Conservation (phyloP, 176 grass and related monocot genomes). For the Zoysia japonica region DNA sequence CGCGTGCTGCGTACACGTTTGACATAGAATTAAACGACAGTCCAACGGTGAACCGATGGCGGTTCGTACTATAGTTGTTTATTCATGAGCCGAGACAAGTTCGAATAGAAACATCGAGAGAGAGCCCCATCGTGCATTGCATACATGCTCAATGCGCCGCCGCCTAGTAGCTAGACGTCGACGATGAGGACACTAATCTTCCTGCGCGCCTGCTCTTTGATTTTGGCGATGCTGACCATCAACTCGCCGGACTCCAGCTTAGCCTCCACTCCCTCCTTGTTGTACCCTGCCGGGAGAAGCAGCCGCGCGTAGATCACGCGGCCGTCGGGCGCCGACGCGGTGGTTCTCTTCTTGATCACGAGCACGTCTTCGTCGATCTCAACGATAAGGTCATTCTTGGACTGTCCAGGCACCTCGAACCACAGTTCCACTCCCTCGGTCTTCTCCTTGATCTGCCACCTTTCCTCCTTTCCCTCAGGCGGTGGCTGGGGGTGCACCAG, state of each 20-base stretch:
- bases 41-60: too few species aligned
- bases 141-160: too few species aligned
- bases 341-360: constrained; percentile 24
- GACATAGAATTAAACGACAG: too few species aligned
- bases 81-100: too few species aligned
- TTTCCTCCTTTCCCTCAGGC: not conserved
- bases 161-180: not conserved
- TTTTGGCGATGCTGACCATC: not conserved
- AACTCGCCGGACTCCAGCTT: constrained; percentile 39
- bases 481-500: constrained; percentile 14
- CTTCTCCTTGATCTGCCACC: constrained; percentile 36
- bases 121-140: not conserved
- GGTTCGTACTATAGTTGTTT: too few species aligned
- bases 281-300: constrained; percentile 39
- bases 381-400: constrained; percentile 28
- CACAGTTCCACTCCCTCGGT: not conserved
- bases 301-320: constrained; percentile 36
- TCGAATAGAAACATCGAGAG: not conserved
- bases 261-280: constrained; percentile 13
- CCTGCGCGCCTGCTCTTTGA: constrained; percentile 31
- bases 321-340: not conserved
- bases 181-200: constrained; percentile 8
- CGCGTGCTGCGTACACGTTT: too few species aligned
- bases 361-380: constrained; percentile 52
- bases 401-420: constrained; percentile 44